Conservation (phyloP, 148 eudicot species). For the Polygonum aviculare region DNA sequence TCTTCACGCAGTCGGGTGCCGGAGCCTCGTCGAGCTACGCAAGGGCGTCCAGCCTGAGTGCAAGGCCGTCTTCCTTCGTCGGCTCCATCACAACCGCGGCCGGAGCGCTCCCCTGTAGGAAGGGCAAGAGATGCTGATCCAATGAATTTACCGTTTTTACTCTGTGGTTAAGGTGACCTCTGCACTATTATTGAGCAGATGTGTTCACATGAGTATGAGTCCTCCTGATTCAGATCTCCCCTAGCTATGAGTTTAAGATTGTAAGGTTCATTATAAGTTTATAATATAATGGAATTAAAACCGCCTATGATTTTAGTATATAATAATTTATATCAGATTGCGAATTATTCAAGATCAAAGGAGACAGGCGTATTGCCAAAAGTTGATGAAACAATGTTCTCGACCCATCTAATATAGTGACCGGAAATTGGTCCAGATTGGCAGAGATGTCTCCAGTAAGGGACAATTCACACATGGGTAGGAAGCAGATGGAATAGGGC, state of each 20-base stretch:
- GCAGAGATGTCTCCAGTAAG: background rate
- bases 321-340: background rate
- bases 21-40: background rate
- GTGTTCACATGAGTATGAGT: background rate
- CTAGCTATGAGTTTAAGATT: background rate
- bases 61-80: background rate
- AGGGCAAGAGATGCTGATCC: background rate
- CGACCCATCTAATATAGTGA: background rate
- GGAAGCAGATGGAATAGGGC: background rate
- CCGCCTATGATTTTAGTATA: background rate
- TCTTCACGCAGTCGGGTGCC: background rate
- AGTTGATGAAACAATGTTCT: background rate
- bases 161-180: background rate
- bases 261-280: background rate
- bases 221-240: background rate
- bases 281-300: background rate
- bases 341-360: background rate
- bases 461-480: background rate
- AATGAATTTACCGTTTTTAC: background rate
- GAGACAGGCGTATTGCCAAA: background rate
- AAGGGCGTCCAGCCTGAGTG: background rate
- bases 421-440: background rate
- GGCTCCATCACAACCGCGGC: background rate
- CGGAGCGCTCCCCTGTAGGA: background rate
- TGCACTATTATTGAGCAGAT: background rate